Conservation (phyloP, 2,329 filamentous ascomycete genomes). For the Thermomyces lanuginosus region DNA sequence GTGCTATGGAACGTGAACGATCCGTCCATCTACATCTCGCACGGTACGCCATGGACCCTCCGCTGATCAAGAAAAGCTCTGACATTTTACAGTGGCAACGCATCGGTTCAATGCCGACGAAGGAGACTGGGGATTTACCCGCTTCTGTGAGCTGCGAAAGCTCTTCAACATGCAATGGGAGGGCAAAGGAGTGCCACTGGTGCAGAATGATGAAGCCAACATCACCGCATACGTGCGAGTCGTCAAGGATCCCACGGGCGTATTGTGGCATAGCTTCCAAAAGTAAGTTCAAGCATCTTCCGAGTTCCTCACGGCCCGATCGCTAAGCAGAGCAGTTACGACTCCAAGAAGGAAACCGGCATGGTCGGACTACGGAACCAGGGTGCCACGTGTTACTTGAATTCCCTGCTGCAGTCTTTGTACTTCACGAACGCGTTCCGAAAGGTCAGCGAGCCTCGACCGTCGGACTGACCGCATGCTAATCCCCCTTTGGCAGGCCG, state of each 20-base stretch:
- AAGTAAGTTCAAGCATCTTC: slow-evolving; percentile 17
- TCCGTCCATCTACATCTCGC: slow-evolving; percentile 59
- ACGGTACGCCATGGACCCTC: slow-evolving; percentile 39
- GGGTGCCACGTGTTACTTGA: slow-evolving; percentile 79
- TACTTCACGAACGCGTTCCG: slow-evolving; percentile 88
- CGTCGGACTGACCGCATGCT: background rate
- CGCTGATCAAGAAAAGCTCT: slow-evolving; percentile 6
- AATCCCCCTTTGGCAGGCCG: slow-evolving; percentile 41
- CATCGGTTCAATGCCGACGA: slow-evolving; percentile 94
- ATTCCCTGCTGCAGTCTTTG: slow-evolving; percentile 67
- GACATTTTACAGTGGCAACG: too few relatives aligned
- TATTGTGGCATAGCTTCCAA: slow-evolving; percentile 32
- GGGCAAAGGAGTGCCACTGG: slow-evolving; percentile 41
- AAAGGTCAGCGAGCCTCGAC: slow-evolving; percentile 41
- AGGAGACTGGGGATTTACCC: slow-evolving; percentile 97
- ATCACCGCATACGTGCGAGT: slow-evolving; percentile 33
- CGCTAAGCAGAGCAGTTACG: slow-evolving; percentile 42
- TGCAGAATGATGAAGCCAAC: slow-evolving; percentile 32
- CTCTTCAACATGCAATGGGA: slow-evolving; percentile 72
- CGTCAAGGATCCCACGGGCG: slow-evolving; percentile 33
- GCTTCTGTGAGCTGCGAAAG: slow-evolving; percentile 74
- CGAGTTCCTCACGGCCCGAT: background rate
- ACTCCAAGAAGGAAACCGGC: slow-evolving; percentile 97
- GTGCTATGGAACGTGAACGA: slow-evolving; percentile 91
- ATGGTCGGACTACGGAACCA: slow-evolving; percentile 96